phyloP scores from a whole-genome alignment of 2,329 filamentous ascomycete species.

The Colletotrichum nymphaeae region DNA sequence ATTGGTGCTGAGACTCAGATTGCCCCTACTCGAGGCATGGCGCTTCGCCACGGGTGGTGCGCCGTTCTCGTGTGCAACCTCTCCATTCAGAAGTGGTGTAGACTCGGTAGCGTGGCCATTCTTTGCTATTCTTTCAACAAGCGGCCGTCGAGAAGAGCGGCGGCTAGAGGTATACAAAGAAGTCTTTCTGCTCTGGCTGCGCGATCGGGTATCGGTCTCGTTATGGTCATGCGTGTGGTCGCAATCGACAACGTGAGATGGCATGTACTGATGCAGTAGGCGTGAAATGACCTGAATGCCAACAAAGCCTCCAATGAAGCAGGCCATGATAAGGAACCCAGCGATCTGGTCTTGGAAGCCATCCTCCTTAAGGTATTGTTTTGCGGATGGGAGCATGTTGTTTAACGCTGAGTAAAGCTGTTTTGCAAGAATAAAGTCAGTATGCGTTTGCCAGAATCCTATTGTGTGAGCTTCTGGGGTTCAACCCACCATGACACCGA shows the following conservation, averaged over 20 bases:
- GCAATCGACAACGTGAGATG: conserved; percentile 84
- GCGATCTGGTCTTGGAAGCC: conserved; percentile 75
- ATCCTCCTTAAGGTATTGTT: conserved; percentile 78
- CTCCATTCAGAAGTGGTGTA: conserved; percentile 58
- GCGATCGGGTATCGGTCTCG: conserved; percentile 42
- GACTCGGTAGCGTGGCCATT: conserved; percentile 51
- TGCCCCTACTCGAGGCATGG: conserved; percentile 43
- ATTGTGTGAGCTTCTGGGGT: not conserved
- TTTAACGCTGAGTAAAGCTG: conserved; percentile 93
- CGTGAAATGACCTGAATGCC: conserved; percentile 81
- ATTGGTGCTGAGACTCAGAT: conserved; percentile 35
- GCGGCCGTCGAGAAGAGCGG: conserved; percentile 42
- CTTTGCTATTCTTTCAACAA: conserved; percentile 15
- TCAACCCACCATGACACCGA: conserved; percentile 88
- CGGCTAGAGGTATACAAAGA: conserved; percentile 40
- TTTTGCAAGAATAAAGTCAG: conserved; percentile 15
- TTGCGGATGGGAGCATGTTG: conserved; percentile 91
- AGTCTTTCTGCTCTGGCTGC: conserved; percentile 35
- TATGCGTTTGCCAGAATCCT: not conserved
- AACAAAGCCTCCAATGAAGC: conserved; percentile 78
- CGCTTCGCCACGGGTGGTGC: conserved; percentile 42
- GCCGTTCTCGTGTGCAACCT: conserved; percentile 41
- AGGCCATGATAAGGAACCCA: conserved; percentile 75
- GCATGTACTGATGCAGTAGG: conserved; percentile 78
- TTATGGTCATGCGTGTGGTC: conserved; percentile 78